These are phyloP conservation scores for Rugonectria rugulosa DNA, from an alignment of 2,329 filamentous ascomycete genomes.

Conservation along the genomic window DNA sequence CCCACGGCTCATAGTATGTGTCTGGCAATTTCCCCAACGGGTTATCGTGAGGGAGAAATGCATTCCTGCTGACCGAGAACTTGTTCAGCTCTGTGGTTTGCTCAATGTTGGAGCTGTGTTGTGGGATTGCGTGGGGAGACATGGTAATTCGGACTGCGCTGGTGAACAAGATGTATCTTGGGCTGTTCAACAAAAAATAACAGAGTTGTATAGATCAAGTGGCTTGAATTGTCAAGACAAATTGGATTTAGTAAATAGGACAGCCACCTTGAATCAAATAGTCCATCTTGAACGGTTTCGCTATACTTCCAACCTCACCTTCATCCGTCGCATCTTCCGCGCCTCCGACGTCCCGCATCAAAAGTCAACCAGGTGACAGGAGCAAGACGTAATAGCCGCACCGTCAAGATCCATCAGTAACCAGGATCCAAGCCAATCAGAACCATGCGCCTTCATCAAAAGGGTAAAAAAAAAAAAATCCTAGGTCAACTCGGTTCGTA, in stretches of 20 bases:
- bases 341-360: not conserved
- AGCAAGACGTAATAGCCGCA: not conserved
- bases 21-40: conserved; percentile 72
- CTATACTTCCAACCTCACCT: not conserved
- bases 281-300: not conserved
- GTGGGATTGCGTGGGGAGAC: conserved; percentile 52
- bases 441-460: not conserved
- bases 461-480: conserved; percentile 2
- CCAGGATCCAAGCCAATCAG: conserved; percentile 4
- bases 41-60: conserved; percentile 78
- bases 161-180: not conserved
- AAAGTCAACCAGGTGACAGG: not conserved
- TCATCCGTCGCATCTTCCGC: conserved; percentile 1
- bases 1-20: conserved; percentile 82
- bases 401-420: not conserved
- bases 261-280: conserved; percentile 11
- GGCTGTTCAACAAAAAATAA: not conserved
- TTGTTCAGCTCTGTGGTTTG: conserved; percentile 41
- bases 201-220: not conserved
- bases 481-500: not conserved
- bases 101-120: conserved; percentile 26
- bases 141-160: conserved; percentile 35
- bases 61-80: conserved; percentile 61
- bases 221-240: not conserved
- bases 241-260: not conserved